These are phyloP conservation scores for Sporothrix brunneoviolacea DNA, from an alignment of 2,329 filamentous ascomycete genomes.

Conservation along the genomic window DNA sequence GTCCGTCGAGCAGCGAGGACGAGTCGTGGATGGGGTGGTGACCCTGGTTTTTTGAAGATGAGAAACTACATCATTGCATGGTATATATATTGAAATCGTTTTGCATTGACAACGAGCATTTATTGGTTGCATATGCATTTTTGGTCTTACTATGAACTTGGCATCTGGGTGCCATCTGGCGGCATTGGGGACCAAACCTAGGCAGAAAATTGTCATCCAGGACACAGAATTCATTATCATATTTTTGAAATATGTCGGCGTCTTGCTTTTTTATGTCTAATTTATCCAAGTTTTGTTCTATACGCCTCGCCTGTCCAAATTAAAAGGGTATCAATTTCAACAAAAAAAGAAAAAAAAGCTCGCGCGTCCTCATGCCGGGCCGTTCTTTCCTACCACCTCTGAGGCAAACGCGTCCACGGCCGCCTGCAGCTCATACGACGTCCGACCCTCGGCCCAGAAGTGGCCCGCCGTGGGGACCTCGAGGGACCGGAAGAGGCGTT, in stretches of 20 bases:
- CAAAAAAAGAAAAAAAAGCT: neutral
- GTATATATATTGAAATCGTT: neutral
- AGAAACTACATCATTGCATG: no score
- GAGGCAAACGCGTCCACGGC: constrained; percentile 26
- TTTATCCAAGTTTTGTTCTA: no score
- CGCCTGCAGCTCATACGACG: constrained; percentile 27
- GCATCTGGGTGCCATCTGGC: no score
- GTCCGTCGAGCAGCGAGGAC: constrained; percentile 1
- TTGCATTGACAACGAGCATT: neutral
- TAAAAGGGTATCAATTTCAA: constrained; percentile 6
- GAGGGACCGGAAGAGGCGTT: constrained; percentile 33
- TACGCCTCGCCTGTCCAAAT: neutral
- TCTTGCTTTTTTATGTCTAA: no score
- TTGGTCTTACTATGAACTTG: no score
- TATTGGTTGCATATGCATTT: no score
- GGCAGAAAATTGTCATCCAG: no score
- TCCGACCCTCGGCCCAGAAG: constrained; percentile 47
- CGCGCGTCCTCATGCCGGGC: neutral
- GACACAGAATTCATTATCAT: no score
- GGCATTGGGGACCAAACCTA: no score
- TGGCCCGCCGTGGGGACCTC: constrained; percentile 45
- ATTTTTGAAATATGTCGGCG: no score
- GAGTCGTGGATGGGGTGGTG: constrained; percentile 10
- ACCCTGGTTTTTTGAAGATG: neutral
- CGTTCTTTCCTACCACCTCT: constrained; percentile 13